Base-by-base conservation (phyloP, 352 stramenopile species). In the Thalassiosira mediterranea region DNA sequence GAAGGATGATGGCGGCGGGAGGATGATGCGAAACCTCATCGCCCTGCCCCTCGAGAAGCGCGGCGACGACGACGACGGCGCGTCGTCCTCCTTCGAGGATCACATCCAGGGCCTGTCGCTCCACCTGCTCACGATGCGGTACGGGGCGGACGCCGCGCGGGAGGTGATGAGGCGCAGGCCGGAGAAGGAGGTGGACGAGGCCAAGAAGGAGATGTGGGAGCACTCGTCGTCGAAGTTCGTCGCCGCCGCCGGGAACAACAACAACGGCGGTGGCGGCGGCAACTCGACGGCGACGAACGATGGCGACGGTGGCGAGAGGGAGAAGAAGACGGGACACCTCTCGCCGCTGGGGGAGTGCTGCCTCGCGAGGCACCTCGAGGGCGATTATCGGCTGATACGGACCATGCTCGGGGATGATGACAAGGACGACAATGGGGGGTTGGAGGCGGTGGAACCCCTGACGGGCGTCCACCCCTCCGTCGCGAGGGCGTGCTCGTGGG, bases 311-410 rank as follows among this genome's bases (percentile, higher is more conserved):
- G n/a, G n/a, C n/a, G n/a, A n/a, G n/a, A 44, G 15, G 37, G 37
- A 8, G 15, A 15, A 8, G 8, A 8, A 8, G 8, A 8, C 37
- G 8, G 15, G 15, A 44, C 37, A 8, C 8, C 37, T 44, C 8
- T 44, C 37, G 15, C 37, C 8, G 37, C 15, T 44, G 37, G 66
- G 56, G 5, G 44, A 76, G 56, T 76, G 66, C 23, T 76, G 66
- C 29, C 8, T 76, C 5, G 25, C 56, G 8, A 23, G 57, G 47
- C 54, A 70, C 53, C 52, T 56, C 19, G 37, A 54, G 26, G 31
- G 42, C 0, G 66, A 76, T 40, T 76, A 76, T 63, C 29, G 28
- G 15, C 26, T 76, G 34, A 76, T 68, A 53, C 23, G 68, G 40
- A 44, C 31, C 19, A 68, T 76, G 56, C 32, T 76, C n/a, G 57